These are phyloP conservation scores for Tolypocladium album DNA, from an alignment of 2,329 filamentous ascomycete genomes.

Conservation along the genomic window DNA sequence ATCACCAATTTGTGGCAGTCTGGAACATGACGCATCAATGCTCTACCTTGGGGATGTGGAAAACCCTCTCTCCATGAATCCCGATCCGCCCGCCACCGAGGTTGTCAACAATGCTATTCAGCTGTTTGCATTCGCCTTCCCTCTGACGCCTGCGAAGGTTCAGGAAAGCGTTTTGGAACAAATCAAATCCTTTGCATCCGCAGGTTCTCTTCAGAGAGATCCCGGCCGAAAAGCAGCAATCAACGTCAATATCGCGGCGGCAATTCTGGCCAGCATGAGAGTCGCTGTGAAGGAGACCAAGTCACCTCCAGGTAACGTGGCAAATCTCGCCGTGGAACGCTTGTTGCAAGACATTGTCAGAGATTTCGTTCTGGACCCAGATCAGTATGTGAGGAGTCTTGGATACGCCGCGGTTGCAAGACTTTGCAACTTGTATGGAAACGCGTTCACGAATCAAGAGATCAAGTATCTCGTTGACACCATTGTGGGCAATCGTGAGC, in stretches of 20 bases:
- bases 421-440: constrained; percentile 75
- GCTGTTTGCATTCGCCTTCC: constrained; percentile 83
- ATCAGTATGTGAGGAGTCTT: constrained; percentile 76
- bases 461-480: constrained; percentile 89
- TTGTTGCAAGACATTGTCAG: constrained; percentile 66
- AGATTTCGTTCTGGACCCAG: constrained; percentile 68
- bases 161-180: constrained; percentile 96
- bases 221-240: constrained; percentile 83
- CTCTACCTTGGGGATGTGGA: constrained; percentile 52
- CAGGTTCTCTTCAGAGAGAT: constrained; percentile 70
- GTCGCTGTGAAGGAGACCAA: constrained; percentile 74
- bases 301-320: constrained; percentile 62
- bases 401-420: constrained; percentile 79
- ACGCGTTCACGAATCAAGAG: constrained; percentile 77
- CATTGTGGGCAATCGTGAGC: constrained; percentile 88
- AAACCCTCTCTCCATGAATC: constrained; percentile 30
- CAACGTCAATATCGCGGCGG: constrained; percentile 78
- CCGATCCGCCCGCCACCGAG: constrained; percentile 80
- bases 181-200: constrained; percentile 78
- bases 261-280: constrained; percentile 69
- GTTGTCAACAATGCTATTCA: constrained; percentile 92
- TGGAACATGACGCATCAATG: constrained; percentile 80
- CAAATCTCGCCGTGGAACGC: constrained; percentile 66
- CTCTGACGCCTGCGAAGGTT: constrained; percentile 79
- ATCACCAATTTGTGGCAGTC: constrained; percentile 68